Conservation (phyloP, 768 basidiomycete genomes). For the Mycena kentingensis region DNA sequence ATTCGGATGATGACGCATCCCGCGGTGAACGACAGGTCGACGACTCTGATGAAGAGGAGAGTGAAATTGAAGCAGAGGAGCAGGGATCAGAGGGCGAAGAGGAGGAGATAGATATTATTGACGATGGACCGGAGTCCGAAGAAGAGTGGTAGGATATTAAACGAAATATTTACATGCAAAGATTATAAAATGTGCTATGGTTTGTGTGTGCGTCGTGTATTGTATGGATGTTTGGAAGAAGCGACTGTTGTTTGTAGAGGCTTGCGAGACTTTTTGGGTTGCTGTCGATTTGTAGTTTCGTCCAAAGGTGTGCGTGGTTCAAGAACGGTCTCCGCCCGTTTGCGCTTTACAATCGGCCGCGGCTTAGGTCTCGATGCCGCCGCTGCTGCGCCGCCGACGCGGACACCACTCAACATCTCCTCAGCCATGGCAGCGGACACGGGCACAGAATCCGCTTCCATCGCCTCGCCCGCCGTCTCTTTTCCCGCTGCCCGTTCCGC, state of each 20-base stretch:
- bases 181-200: neutral
- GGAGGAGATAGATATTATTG: neutral
- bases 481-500: neutral
- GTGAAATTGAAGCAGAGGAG: neutral
- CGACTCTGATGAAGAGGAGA: neutral
- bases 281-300: too few relatives aligned
- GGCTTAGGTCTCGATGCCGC: neutral
- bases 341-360: too few relatives aligned
- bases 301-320: too few relatives aligned
- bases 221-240: neutral
- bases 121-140: neutral
- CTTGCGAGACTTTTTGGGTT: too few relatives aligned
- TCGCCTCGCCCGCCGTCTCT: neutral
- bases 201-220: neutral
- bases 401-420: neutral
- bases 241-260: neutral
- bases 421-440: neutral
- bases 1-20: neutral
- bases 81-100: neutral
- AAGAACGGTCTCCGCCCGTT: too few relatives aligned
- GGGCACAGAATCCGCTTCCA: neutral
- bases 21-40: neutral
- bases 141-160: neutral
- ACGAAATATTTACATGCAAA: neutral
- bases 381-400: neutral